phyloP scores from a whole-genome alignment of 2,329 filamentous ascomycete genomes.

The Gliomastix tumulicola region DNA sequence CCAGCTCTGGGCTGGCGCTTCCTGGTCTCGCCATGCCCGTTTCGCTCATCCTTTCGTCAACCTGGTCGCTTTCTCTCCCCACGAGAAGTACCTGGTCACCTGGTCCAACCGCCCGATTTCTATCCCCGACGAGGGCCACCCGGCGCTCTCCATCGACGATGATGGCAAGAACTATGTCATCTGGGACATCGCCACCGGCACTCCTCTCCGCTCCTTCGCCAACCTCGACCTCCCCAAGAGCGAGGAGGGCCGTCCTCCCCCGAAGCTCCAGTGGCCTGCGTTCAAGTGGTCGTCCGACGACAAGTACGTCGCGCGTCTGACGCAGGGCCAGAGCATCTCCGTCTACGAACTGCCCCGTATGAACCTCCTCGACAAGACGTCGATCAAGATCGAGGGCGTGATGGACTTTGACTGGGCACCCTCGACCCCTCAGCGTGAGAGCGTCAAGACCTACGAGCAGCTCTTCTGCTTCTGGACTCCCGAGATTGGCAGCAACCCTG shows the following conservation, averaged over 20 bases:
- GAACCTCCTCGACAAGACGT: constrained; percentile 83
- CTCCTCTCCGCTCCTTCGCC: constrained; percentile 87
- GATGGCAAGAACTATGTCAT: constrained; percentile 99
- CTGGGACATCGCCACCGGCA: constrained; percentile 88
- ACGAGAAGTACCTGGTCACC: constrained; percentile 88
- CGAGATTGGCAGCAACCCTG: constrained; percentile 95
- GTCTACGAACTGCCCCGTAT: constrained; percentile 86
- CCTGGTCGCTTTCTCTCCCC: constrained; percentile 90
- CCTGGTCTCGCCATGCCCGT: constrained; percentile 84
- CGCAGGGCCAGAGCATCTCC: constrained; percentile 80
- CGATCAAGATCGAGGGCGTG: constrained; percentile 93
- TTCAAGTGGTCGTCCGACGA: constrained; percentile 99
- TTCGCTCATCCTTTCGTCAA: constrained; percentile 96
- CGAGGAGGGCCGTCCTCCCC: constrained; percentile 55
- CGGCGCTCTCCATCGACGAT: constrained; percentile 79
- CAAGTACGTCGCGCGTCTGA: constrained; percentile 91
- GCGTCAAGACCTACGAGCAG: constrained; percentile 88
- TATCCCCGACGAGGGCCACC: constrained; percentile 81
- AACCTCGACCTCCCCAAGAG: constrained; percentile 71
- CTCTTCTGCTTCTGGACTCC: constrained; percentile 98
- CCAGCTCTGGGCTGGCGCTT: constrained; percentile 88
- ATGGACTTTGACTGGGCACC: constrained; percentile 99
- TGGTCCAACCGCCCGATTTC: constrained; percentile 94
- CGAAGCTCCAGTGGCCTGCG: constrained; percentile 94
- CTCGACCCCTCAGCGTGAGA: constrained; percentile 71